Evolutionary conservation across 2,329 filamentous ascomycete species (phyloP).

Genomic region (Colletotrichum ledebouriae): DNA sequence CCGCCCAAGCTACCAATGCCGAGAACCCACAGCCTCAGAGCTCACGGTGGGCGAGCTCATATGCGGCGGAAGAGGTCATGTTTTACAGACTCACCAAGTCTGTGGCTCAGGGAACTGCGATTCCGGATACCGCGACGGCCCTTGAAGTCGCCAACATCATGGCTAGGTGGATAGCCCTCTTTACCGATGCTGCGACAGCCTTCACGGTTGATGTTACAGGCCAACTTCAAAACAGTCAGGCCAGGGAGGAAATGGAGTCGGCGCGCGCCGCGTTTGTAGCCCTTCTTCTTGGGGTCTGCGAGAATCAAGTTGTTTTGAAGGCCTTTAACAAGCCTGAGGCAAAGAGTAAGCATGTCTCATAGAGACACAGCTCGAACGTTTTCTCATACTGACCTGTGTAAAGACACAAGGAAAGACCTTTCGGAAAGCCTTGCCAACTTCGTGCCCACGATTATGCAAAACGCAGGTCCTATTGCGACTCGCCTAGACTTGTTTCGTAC

Average conservation of each 20-base stretch:
- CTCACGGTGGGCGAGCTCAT: slow-evolving; percentile 68
- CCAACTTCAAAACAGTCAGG: slow-evolving; percentile 58
- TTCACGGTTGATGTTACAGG: slow-evolving; percentile 64
- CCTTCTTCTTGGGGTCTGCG: slow-evolving; percentile 71
- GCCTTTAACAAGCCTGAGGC: slow-evolving; percentile 66
- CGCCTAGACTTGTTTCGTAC: slow-evolving; percentile 71
- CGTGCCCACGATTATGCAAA: slow-evolving; percentile 69
- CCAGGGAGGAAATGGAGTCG: slow-evolving; percentile 70
- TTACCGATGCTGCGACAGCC: slow-evolving; percentile 64
- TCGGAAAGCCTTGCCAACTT: slow-evolving; percentile 67
- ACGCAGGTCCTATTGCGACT: slow-evolving; percentile 65
- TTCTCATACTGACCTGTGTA: slow-evolving; percentile 7
- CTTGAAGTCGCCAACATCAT: slow-evolving; percentile 64
- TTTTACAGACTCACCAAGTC: slow-evolving; percentile 93
- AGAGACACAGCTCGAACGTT: neutral
- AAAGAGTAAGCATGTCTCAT: slow-evolving; percentile 59
- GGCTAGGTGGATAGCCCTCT: slow-evolving; percentile 71
- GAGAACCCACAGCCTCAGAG: slow-evolving; percentile 25
- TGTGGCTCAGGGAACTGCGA: slow-evolving; percentile 71
- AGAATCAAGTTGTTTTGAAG: slow-evolving; percentile 68
- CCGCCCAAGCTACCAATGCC: slow-evolving; percentile 33
- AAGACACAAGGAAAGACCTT: slow-evolving; percentile 63
- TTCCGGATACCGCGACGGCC: slow-evolving; percentile 62
- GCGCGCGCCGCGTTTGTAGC: slow-evolving; percentile 74
- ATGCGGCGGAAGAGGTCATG: slow-evolving; percentile 85